Evolutionary conservation across 2,329 filamentous ascomycete species (phyloP).

Genomic region (Pestalotiopsis sp.): DNA sequence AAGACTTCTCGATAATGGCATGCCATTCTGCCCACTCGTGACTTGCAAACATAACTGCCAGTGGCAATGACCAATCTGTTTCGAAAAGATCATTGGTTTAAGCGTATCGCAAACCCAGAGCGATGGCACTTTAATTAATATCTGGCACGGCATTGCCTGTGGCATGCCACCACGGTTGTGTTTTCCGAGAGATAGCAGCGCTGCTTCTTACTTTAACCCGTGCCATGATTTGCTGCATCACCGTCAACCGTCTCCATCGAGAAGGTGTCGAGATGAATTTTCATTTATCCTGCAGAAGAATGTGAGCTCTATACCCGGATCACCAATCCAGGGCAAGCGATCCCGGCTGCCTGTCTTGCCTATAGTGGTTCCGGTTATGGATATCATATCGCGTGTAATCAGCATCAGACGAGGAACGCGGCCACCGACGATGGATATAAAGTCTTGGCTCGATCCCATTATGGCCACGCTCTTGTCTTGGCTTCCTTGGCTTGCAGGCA

Average conservation of each 20-base stretch:
- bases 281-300: neutral
- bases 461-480: neutral
- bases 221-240: neutral
- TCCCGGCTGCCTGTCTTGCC: neutral
- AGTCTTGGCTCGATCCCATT: slow-evolving; percentile 2
- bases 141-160: neutral
- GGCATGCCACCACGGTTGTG: neutral
- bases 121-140: neutral
- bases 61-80: neutral
- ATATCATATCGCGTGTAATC: neutral
- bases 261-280: neutral
- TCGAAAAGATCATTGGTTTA: neutral
- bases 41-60: neutral
- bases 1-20: neutral
- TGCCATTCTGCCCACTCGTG: neutral
- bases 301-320: neutral
- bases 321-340: neutral
- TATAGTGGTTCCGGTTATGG: neutral
- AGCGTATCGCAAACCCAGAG: neutral
- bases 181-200: neutral
- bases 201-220: neutral
- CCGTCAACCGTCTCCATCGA: neutral
- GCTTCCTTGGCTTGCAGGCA: slow-evolving; percentile 3
- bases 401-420: neutral
- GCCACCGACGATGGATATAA: neutral